These are phyloP conservation scores for Curvularia lunata DNA, from an alignment of 2,329 filamentous ascomycete genomes.

Conservation along the genomic window DNA sequence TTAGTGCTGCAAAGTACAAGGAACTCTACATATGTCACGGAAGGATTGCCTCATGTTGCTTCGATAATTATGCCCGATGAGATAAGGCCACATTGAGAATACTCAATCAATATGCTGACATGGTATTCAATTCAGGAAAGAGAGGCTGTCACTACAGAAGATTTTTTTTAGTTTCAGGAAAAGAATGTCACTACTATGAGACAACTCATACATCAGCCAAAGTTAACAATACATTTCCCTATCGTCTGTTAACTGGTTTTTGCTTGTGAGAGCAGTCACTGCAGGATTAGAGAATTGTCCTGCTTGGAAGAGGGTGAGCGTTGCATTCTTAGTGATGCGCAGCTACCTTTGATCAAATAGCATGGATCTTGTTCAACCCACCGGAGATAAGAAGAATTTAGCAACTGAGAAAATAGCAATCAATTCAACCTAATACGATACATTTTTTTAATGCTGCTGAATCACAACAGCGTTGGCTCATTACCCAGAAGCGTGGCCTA, in stretches of 20 bases:
- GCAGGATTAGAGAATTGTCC: neutral
- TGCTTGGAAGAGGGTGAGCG: neutral
- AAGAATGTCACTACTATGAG: too few relatives aligned
- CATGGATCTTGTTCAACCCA: neutral
- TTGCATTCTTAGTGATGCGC: neutral
- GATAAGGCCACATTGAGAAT: too few relatives aligned
- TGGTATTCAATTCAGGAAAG: neutral
- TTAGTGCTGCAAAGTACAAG: too few relatives aligned
- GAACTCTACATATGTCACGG: too few relatives aligned
- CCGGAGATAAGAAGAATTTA: conserved; percentile 1
- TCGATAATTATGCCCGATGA: too few relatives aligned
- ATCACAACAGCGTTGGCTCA: neutral
- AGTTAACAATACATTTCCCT: neutral
- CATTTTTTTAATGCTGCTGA: neutral
- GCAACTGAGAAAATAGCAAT: neutral
- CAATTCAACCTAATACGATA: neutral
- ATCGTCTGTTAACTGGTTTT: neutral
- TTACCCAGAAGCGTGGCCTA: neutral
- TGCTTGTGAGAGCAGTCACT: neutral
- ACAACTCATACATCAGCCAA: too few relatives aligned
- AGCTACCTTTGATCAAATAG: neutral
- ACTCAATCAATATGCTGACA: too few relatives aligned
- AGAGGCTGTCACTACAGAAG: neutral
- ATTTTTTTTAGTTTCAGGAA: too few relatives aligned
- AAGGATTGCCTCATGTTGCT: too few relatives aligned